Percentiles rank a stretch among this genome's conserved stretches.
phyloP scores from a whole-genome alignment of 768 basidiomycete genomes.

The Crepidotus variabilis region DNA sequence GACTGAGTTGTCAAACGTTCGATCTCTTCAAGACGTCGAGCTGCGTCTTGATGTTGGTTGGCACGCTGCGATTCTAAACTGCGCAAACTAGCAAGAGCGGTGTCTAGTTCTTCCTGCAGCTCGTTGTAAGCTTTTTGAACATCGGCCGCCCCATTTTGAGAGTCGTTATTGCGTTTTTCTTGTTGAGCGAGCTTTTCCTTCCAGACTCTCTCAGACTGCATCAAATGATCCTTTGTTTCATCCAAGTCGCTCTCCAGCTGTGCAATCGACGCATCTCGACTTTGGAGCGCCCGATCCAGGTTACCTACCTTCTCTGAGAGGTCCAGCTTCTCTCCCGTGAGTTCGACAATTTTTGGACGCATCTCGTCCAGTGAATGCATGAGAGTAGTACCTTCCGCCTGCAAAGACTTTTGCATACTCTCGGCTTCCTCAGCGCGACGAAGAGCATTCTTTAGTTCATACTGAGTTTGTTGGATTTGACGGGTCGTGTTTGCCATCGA shows the following conservation, averaged over 20 bases:
- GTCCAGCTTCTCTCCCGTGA: conserved; percentile 69
- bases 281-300: conserved; percentile 50
- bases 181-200: conserved; percentile 40
- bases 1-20: conserved; percentile 44
- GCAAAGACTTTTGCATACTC: conserved; percentile 64
- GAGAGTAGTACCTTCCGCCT: conserved; percentile 72
- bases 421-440: conserved; percentile 77
- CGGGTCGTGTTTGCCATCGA: conserved; percentile 51
- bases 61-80: conserved; percentile 66
- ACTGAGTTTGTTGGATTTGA: conserved; percentile 56
- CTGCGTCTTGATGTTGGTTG: conserved; percentile 51
- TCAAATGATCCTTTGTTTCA: conserved; percentile 49
- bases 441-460: conserved; percentile 60
- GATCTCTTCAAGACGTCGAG: conserved; percentile 53
- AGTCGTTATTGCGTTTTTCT: conserved; percentile 49
- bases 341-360: conserved; percentile 79
- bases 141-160: conserved; percentile 50
- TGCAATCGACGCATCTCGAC: conserved; percentile 53
- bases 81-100: conserved; percentile 47
- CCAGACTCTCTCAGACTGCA: conserved; percentile 39
- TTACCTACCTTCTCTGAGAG: conserved; percentile 60
- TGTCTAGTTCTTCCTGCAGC: conserved; percentile 59
- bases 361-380: conserved; percentile 84
- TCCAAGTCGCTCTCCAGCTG: conserved; percentile 59
- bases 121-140: conserved; percentile 59